Evolutionary conservation across 306 rosid species (phyloP), one percentile per base, ranked within the genome.

Genomic region (Castanospermum australe): DNA sequence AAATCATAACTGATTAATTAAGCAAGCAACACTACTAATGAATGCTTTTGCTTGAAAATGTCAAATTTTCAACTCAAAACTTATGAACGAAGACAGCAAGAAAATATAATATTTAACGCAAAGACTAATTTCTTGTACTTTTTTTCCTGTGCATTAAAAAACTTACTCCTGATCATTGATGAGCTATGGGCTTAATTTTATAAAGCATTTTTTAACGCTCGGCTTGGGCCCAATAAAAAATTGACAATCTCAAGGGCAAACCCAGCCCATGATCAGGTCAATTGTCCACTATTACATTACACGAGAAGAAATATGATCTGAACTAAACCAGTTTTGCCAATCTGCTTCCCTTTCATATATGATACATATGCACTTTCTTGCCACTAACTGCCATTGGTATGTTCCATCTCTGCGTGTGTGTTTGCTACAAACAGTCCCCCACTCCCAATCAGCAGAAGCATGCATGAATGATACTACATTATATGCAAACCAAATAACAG

Each of bases 371-470:
- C 22, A 72, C 48, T 45, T 80, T 17, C 83, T 62, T 71, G 65
- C 15, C 54, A 81, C 47, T 39, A 12, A 22, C 24, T 54, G 44
- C 30, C 38, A 71, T 4, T 30, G 35, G 69, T 51, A 21, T 48
- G 28, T 50, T 6, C 78, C 54, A 72, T 38, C 32, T 38, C 56
- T 52, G 77, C 41, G 1, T 42, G 36, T 36, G 10, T 8, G 62
- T 20, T 21, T 12, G 48, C 76, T 9, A 32, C 20, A 22, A 32
- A 35, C 36, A 20, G 41, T 13, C 21, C 20, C 45, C 45, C 59
- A 55, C 42, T 21, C 82, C 57, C 35, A 47, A 45, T 45, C 32
- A 77, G 28, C 41, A 62, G 45, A 82, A 62, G 38, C 74, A 33
- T 2, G 38, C 59, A 25, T n/a, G 59, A 28, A 22, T 25, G 25